A percentile compares a stretch with the other conserved stretches of the same genome.
Evolutionary conservation across 1,139 yeast species (phyloP).

Genomic region (Groenewaldozyma auringiensis): DNA sequence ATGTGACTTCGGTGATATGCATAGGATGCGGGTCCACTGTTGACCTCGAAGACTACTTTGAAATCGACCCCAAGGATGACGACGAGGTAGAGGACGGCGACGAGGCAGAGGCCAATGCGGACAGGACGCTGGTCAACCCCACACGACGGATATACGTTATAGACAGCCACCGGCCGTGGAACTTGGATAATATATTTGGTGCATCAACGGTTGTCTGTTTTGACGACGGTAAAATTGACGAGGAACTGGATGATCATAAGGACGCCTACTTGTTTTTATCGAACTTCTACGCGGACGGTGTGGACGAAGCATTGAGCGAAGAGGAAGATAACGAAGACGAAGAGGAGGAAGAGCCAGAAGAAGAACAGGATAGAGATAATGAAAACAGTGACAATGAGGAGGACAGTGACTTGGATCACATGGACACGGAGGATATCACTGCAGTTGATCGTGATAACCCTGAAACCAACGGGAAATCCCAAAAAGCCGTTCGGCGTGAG

Average conservation of each 20-base stretch:
- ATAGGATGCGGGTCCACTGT: conserved; percentile 96
- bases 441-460: conserved; percentile 6
- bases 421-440: conserved; percentile 26
- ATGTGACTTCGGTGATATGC: conserved; percentile 68
- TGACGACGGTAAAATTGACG: conserved; percentile 71
- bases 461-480: conserved; percentile 1
- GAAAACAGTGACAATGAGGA: conserved; percentile 20
- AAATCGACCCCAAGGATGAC: conserved; percentile 38
- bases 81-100: conserved; percentile 14
- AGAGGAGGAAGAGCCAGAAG: conserved; percentile 18
- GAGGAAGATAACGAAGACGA: conserved; percentile 16
- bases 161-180: conserved; percentile 97
- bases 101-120: conserved; percentile 16
- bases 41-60: conserved; percentile 74
- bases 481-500: conserved; percentile 18
- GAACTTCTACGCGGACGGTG: conserved; percentile 28
- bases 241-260: conserved; percentile 21
- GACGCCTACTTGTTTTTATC: conserved; percentile 25
- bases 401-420: conserved; percentile 11
- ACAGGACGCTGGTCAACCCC: conserved; percentile 18
- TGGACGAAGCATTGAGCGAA: conserved; percentile 26
- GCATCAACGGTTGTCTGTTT: conserved; percentile 72
- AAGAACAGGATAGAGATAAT: conserved; percentile 34
- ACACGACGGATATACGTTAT: conserved; percentile 62
- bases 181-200: conserved; percentile 84